Conservation (phyloP, 495 filamentous ascomycete species). For the Aspergillus coremiiformis region DNA sequence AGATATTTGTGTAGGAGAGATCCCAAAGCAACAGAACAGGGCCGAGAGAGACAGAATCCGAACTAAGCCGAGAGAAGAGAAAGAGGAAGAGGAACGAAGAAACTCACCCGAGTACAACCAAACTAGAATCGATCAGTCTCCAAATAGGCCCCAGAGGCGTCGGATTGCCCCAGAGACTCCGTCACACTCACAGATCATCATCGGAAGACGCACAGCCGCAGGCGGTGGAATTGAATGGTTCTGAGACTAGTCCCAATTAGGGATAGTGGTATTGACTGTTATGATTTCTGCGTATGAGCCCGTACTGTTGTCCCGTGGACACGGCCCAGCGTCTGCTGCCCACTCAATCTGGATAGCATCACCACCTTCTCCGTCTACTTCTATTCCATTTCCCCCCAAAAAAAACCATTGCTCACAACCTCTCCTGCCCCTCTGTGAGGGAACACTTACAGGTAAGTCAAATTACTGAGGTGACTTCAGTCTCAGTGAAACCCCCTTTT, state of each 20-base stretch:
- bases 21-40: not conserved
- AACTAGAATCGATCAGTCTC: not conserved
- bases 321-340: conserved; percentile 7
- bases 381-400: conserved; percentile 2
- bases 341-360: conserved; percentile 11
- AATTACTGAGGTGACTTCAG: not conserved
- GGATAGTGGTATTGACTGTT: conserved; percentile 17
- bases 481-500: not conserved
- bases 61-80: not conserved
- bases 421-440: conserved; percentile 21
- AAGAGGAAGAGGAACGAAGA: not conserved
- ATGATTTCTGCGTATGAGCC: not conserved
- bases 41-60: not conserved
- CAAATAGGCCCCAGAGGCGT: not conserved
- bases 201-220: conserved; percentile 10
- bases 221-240: not conserved
- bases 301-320: conserved; percentile 18
- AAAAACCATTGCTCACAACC: conserved; percentile 9
- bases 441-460: conserved; percentile 18
- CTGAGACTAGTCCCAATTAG: conserved; percentile 9
- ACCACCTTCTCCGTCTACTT: no score
- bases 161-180: not conserved
- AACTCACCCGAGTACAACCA: not conserved
- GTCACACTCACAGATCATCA: conserved; percentile 5
- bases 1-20: not conserved